Base-by-base conservation (phyloP, 805 yeast genomes). In the Candida dajiaensis region DNA sequence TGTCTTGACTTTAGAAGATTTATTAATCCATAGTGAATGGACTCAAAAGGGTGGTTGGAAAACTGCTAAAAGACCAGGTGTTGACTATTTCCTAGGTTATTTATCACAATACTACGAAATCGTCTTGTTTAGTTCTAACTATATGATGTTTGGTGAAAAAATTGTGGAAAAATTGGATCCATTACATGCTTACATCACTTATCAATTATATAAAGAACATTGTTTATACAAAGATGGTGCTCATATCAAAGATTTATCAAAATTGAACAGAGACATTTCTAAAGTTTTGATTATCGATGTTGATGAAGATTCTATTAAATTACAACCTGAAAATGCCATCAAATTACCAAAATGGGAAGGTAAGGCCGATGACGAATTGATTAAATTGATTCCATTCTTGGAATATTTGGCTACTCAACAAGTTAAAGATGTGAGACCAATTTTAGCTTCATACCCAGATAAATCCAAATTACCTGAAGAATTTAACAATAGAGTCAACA, bases 1-100 rank as follows among this genome's bases (percentile, higher is more conserved):
- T 54, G 97, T 94, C 8, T 66, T 94, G 57, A 83, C 87, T 26
- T 76, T 94, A 59, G 99, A 94, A 58, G 99, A 94, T 61, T 71
- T 94, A 50, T 76, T 94, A 62, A 80, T 92, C 47, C 97, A 94
- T 65, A 82, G 95, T 36, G 87, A 85, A 52, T 94, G 99, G 99
- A 78, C 87, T 47, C 80, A 88, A 55, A 81, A 87, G 66, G 76
- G 80, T 63, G 99, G 99, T 45, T 94, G 99, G 99, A 83, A 94
- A 71, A 92, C 97, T 15, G 98, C 96, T 26, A 94, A 94, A 74
- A 88, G 99, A 72, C 98, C 99, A 29, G 99, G 99, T 52, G 82
- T 89, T 50, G 99, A 95, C 67, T 94, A 94, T 73, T 94, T 94
- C 70, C 72, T 94, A 63, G 96, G 95, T 25, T 94, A 94, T 68